Conservation (phyloP, 1,284 basidiomycete genomes). For the Apiotrichum laibachii region DNA sequence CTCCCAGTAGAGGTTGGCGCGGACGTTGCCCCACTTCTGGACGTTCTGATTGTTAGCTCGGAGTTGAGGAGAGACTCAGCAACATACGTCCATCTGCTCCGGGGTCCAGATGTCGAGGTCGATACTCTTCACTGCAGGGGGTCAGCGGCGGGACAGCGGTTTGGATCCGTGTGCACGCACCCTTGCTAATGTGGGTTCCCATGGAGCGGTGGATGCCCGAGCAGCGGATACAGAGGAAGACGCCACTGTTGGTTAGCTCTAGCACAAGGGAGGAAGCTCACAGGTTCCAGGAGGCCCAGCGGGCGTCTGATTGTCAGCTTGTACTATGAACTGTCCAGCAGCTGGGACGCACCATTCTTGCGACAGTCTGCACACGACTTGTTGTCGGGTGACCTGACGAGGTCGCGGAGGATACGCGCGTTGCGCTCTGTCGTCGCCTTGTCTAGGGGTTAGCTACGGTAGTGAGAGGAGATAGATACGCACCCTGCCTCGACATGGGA, state of each 20-base stretch:
- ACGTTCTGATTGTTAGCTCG: conserved; percentile 56
- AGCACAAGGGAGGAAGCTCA: conserved; percentile 49
- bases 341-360: conserved; percentile 68
- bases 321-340: background rate
- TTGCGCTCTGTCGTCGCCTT: conserved; percentile 77
- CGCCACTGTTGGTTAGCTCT: conserved; percentile 59
- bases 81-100: conserved; percentile 87
- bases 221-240: conserved; percentile 93
- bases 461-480: background rate
- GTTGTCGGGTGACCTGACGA: conserved; percentile 85
- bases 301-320: conserved; percentile 64
- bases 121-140: conserved; percentile 76
- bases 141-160: background rate
- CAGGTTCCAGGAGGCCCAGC: conserved; percentile 99
- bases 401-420: conserved; percentile 71
- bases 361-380: conserved; percentile 93
- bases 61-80: background rate
- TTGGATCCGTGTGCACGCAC: conserved; percentile 21
- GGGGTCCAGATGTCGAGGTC: conserved; percentile 98
- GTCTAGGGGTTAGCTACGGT: conserved; percentile 54
- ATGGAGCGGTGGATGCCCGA: conserved; percentile 97
- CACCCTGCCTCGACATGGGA: conserved; percentile 41
- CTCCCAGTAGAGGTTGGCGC: conserved; percentile 96
- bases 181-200: conserved; percentile 94
- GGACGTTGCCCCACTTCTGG: conserved; percentile 89